Base-by-base conservation (phyloP, 2,329 filamentous ascomycete genomes). In the Paraphaeosphaeria sporulosa region DNA sequence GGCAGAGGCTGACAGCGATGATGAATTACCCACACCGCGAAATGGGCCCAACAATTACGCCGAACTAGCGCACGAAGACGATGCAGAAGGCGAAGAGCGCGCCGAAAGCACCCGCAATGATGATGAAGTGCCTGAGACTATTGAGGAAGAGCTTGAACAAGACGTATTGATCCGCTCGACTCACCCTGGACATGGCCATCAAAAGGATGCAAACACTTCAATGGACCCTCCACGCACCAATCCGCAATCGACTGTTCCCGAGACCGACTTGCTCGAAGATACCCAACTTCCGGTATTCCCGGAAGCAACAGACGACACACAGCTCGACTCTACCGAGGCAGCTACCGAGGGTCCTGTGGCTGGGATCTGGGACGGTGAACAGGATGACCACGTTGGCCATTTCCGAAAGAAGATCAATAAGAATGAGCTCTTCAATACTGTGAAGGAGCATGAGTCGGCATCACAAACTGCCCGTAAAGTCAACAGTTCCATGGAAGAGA, bases 361-460 rank as follows among this genome's bases (percentile, higher is more conserved):
- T 36, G 49, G n/a, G 4, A 32, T 49, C 10, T 7, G 15, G 49
- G 30, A 57, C 10, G 38, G 44, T 8, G 53, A 38, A 43, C 27
- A 21, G 21, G 57, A 42, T 23, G 51, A 38, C 7, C 49, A 34
- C 1, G 49, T 40, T n/a, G 38, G 19, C n/a, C 38, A 40, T n/a
- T 4, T 62, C 32, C 56, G 68, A 4, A 71, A 62, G 6, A 55
- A 68, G 4, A 71, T 62, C 8, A 68, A 69, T 27, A 72, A 64
- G 48, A 72, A 65, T 3, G 67, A 65, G 17, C 54, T 46, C 3
- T 74, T 70, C 21, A 61, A 71, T 10, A 75, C 79, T n/a, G 80
- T 79, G 19, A 73, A 71, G 49, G 79, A 81, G 44, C 74, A 80
- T 47, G 66, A 76, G 8, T 72, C 73, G 17, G 63, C 59, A 7